Evolutionary conservation across 306 rosid species (phyloP), one percentile per base, ranked within the genome.

Genomic region (Trifolium dubium): DNA sequence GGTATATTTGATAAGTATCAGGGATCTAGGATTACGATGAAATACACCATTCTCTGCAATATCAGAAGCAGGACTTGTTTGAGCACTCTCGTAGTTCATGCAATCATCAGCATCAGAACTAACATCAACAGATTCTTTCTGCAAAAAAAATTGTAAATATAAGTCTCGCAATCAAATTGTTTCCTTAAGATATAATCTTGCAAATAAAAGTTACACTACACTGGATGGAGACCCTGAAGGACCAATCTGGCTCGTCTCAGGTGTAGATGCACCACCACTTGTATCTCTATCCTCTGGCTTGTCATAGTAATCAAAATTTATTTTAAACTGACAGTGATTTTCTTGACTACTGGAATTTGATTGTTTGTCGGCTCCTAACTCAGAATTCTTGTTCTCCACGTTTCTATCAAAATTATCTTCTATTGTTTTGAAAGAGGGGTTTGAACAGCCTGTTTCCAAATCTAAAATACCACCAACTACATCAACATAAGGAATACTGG

Each of bases 61-160:
- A 74, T 80, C 90, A 56, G 92, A 87, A 17, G 82, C 79, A 78
- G 92, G 73, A 83, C 89, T 89, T 67, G 86, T 85, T 61, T 86
- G 76, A 73, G 84, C 73, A 82, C 85, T 70, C 82, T 69, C 91
- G 55, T 60, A 15, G 41, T 76, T 75, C 75, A 60, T 37, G 84
- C 83, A 77, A 60, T 82, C 88, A 63, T 81, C 89, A 59, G 77
- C 81, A 39, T 87, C 88, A 59, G 89, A 89, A 41, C 79, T 73
- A 71, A 68, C 81, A 75, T 87, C 90, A 83, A 75, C 81, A 11
- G 80, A 84, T 67, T 79, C 82, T 56, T 80, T 77, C 98, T 93
- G 89, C 83, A 76, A 29, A 79, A 73, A 73, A 67, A 79, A 55
- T 14, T 14, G 35, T 8, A 43, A 50, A 71, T 67, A 55, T 65